Evolutionary conservation across 495 filamentous ascomycete genomes (phyloP).

Genomic region (Penicillium pancosmium): DNA sequence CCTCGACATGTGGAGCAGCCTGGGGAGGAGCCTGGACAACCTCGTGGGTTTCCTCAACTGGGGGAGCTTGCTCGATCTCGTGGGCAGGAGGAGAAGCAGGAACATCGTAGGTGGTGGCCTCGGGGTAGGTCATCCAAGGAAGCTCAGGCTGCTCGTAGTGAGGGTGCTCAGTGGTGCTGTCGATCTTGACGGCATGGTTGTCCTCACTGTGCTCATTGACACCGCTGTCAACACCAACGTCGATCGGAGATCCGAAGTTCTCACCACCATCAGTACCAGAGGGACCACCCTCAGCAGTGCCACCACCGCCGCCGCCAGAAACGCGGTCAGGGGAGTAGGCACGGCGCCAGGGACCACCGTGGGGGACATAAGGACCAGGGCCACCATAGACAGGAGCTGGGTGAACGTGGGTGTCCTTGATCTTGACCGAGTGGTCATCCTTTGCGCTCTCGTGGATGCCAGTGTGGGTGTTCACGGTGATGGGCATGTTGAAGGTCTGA

Average conservation of each 20-base stretch:
- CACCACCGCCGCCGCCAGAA: conserved; percentile 6
- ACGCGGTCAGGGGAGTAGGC: conserved; percentile 22
- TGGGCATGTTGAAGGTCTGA: conserved; percentile 15
- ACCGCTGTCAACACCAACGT: conserved; percentile 18
- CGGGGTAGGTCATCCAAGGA: conserved; percentile 15
- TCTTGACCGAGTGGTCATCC: conserved; percentile 26
- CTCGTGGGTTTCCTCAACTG: neutral
- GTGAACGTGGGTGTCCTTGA: conserved; percentile 25
- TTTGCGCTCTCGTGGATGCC: conserved; percentile 22
- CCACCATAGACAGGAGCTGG: conserved; percentile 8
- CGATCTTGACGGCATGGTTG: conserved; percentile 32
- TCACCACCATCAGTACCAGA: conserved; percentile 28
- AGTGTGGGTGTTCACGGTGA: conserved; percentile 20
- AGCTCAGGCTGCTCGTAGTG: conserved; percentile 7
- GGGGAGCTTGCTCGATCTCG: conserved; percentile 3
- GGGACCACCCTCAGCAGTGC: conserved; percentile 23
- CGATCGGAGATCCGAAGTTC: conserved; percentile 11
- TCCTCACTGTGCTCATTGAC: conserved; percentile 30
- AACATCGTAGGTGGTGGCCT: conserved; percentile 9
- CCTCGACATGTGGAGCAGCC: neutral
- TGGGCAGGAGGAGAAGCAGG: conserved; percentile 13
- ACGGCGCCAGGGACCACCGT: conserved; percentile 18
- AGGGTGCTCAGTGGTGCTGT: conserved; percentile 22
- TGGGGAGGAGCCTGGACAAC: neutral
- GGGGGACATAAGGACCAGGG: conserved; percentile 9